A percentile compares a stretch with the other conserved stretches of the same genome.
These are phyloP conservation scores for Claviceps cyperi DNA, from an alignment of 2,329 filamentous ascomycete species.

Conservation along the genomic window DNA sequence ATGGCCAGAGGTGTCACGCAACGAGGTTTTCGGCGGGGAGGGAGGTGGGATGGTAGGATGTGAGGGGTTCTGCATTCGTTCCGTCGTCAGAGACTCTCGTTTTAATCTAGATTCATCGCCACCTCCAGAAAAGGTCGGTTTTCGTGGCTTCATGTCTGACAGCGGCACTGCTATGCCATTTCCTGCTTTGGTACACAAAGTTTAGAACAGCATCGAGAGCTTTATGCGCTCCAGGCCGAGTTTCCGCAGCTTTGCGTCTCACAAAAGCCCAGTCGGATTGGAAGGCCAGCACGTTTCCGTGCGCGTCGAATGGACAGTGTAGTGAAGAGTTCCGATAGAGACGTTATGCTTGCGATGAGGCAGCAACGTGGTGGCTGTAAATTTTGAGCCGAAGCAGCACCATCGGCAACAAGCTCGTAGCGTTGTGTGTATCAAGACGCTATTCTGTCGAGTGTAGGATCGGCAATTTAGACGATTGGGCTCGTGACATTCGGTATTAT, in stretches of 20 bases:
- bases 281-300: background rate
- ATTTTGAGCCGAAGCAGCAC: background rate
- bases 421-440: background rate
- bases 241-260: background rate
- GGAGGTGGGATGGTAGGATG: conserved; percentile 8
- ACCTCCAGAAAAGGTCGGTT: conserved; percentile 12
- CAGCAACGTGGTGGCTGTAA: background rate
- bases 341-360: background rate
- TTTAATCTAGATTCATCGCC: conserved; percentile 21
- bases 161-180: conserved; percentile 31
- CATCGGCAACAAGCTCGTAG: background rate
- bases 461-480: background rate
- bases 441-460: background rate
- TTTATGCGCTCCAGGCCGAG: background rate
- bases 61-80: conserved; percentile 6
- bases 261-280: background rate
- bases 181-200: conserved; percentile 16
- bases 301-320: background rate
- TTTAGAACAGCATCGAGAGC: conserved; percentile 18
- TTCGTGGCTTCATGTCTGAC: conserved; percentile 30
- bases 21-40: conserved; percentile 6
- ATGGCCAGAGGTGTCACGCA: background rate
- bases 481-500: background rate
- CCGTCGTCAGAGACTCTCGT: conserved; percentile 15
- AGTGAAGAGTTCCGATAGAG: background rate